Evolutionary conservation across 2,329 filamentous ascomycete genomes (phyloP), one percentile per base, ranked within the genome.

Genomic region (Talaromyces sp.): DNA sequence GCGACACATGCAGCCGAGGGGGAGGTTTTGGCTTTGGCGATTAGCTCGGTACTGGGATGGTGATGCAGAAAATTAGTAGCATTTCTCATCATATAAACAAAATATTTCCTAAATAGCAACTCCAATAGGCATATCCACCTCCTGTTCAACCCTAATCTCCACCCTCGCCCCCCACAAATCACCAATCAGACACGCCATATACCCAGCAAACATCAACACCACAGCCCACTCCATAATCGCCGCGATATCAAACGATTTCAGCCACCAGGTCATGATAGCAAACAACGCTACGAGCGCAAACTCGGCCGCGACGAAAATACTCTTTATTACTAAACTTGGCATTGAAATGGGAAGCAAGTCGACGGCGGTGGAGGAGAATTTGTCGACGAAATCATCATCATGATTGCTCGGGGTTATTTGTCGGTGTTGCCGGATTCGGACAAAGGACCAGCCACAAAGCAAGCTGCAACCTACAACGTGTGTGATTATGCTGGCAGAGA

Each of bases 171-270:
- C 42, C 61, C 56, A 62, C 52, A 62, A 42, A 59, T 62, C 61
- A 2, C 55, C 61, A 56, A 59, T 56, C 42, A 42, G 47, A 27
- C 61, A 62, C 52, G 51, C n/a, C 42, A 62, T 59, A 56, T 59
- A 62, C 23, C 30, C 53, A 0, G 16, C 56, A 56, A 62, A 62
- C 33, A 59, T 52, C 52, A 62, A 47, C 1, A 62, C 61, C 9
- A 62, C 42, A 12, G 52, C 23, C 61, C 61, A 62, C 34, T 59
- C 61, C 52, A 62, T 56, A 7, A 62, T 52, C 9, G 61, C 61
- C 6, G 56, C 57, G 3, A 40, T 33, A 10, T 62, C 61, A 53
- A 50, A 59, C 27, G 31, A 53, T 12, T 59, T 59, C 10, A 59
- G 33, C 33, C 31, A 59, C 61, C 61, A 62, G 4, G 33, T 56